Conservation (phyloP, 345 rosid species). For the Gossypioides kirkii region DNA sequence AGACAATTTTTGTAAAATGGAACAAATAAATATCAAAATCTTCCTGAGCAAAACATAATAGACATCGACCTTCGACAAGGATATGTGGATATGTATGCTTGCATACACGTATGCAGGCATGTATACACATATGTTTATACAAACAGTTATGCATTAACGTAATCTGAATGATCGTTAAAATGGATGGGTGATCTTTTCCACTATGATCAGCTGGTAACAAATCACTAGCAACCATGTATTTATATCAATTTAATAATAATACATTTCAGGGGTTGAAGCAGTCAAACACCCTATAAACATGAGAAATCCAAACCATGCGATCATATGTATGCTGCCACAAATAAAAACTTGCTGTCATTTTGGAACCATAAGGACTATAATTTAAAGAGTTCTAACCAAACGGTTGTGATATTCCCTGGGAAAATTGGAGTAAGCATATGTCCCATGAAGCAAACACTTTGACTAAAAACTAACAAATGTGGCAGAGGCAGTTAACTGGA, state of each 20-base stretch:
- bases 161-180: background rate
- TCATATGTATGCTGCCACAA: background rate
- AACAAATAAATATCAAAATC: no score
- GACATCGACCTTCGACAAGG: no score
- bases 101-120: no score
- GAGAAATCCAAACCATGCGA: background rate
- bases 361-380: background rate
- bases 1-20: no score
- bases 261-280: background rate
- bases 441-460: background rate
- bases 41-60: no score
- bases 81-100: no score
- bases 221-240: background rate
- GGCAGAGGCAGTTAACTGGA: background rate
- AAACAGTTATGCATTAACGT: no score
- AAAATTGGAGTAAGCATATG: background rate
- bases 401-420: background rate
- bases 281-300: background rate
- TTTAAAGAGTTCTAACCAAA: background rate
- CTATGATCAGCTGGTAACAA: background rate
- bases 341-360: background rate
- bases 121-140: no score
- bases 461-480: background rate
- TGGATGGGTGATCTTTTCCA: background rate
- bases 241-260: background rate